Evolutionary conservation across 192 early-diverging fungal species (phyloP), one percentile per base, ranked within the genome.

Genomic region (Cetraspora pellucida): DNA sequence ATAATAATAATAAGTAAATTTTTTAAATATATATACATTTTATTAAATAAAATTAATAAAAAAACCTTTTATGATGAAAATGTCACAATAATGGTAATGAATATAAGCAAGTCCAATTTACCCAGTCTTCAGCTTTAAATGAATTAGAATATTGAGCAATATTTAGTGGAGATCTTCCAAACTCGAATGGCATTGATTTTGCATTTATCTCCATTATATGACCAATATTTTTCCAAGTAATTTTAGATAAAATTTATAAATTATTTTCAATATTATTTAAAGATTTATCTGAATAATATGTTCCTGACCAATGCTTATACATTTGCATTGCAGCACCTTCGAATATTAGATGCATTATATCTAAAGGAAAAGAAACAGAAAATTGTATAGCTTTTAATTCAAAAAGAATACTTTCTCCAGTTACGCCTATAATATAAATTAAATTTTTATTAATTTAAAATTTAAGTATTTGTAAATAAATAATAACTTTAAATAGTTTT

Each of bases 281-380:
- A 21, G 21, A 28, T 28, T 10, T 13, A 64, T 28, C 28, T 28
- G n/a, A 27, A 64, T 28, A 64, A 64, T 31, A 64, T 28, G 31
- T 64, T 37, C 61, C 27, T 10, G 23, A 17, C 61, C 61, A 64
- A 30, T 64, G 31, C 30, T 64, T 64, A 30, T 17, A 64, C 61
- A 64, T 64, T 27, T 43, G 13, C 17, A 64, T 64, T 17, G 28
- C 13, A 17, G 28, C 25, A 4, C 27, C 27, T 64, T 64, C 28
- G 11, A 64, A 64, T 27, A 64, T 19, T 3, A 64, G 14, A 43
- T 64, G 31, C 31, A 64, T 64, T 19, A 64, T 64, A 16, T 64
- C 61, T 27, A 64, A 7, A 37, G 31, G 31, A 16, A 64, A 64
- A 13, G 27, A 63, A 27, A 7, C 27, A 13, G 60, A 16, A 63